Evolutionary conservation across 31 red algal species (phyloP).

Genomic region (Odonthalia washingtoniensis): DNA sequence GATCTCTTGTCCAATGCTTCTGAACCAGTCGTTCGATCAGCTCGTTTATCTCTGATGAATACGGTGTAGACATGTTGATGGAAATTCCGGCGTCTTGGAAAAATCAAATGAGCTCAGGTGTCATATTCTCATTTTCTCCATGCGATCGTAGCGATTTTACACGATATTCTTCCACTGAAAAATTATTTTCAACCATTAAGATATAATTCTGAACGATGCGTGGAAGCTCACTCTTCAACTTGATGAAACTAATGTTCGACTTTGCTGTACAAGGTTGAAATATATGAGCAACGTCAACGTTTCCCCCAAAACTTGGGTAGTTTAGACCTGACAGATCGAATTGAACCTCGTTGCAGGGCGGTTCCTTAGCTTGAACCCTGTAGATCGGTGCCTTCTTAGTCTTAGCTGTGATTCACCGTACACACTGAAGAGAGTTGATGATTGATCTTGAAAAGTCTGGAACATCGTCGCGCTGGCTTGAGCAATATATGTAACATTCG

Average conservation of each 20-base stretch:
- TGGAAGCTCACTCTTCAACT: too few relatives aligned
- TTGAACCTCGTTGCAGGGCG: too few relatives aligned
- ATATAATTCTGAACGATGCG: too few relatives aligned
- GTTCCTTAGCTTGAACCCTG: too few relatives aligned
- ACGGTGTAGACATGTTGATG: too few relatives aligned
- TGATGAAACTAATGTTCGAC: not conserved
- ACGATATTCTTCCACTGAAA: not conserved
- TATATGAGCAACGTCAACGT: not conserved
- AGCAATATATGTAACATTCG: not conserved
- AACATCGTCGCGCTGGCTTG: not conserved
- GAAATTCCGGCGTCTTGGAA: too few relatives aligned
- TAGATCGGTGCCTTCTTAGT: too few relatives aligned
- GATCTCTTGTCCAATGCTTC: constrained; percentile 47
- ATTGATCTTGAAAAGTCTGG: not conserved
- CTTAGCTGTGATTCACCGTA: too few relatives aligned
- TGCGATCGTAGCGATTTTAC: not conserved
- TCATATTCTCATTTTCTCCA: not conserved
- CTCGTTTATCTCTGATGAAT: constrained; percentile 30
- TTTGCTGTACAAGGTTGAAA: not conserved
- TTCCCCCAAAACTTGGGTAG: not conserved
- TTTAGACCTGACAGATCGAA: too few relatives aligned
- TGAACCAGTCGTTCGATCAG: too few relatives aligned
- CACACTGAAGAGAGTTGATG: not conserved
- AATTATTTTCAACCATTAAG: too few relatives aligned
- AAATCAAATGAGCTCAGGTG: too few relatives aligned